Base-by-base conservation (phyloP, 2,329 filamentous ascomycete genomes). In the Didymella lethalis region DNA sequence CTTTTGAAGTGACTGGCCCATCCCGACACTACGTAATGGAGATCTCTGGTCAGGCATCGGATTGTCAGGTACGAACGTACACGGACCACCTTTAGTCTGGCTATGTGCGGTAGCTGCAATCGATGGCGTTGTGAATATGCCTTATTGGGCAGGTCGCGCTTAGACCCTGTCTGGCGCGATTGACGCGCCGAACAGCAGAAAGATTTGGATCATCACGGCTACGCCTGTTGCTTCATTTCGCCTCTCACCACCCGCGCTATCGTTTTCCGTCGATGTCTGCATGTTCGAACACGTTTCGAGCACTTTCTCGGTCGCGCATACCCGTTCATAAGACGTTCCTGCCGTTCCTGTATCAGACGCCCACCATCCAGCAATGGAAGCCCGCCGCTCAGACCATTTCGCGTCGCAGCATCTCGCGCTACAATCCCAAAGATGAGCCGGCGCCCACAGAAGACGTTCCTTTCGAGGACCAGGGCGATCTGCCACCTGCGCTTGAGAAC, bases 311-410 rank as follows among this genome's bases (percentile, higher is more conserved):
- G 64, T 73, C 59, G 61, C 72, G 55, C 54, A 60, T 53, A 59
- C 60, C 48, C 80, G 51, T 60, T 14, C 45, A 67, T 7, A 72
- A 66, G 57, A 83, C 85, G 7, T 75, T 87, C 14, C 77, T 88
- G 4, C 87, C 89, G 0, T 92, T 92, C 57, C 81, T 93, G 7
- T 92, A 92, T 71, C 88, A 90, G 64, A 92, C 90, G 5, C 80
- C 84, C 59, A 91, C 90, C 0, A 82, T 89, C 31, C 77, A 80
- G 57, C 75, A 77, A 64, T 71, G 77, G 58, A 65, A 64, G 31
- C 53, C 62, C 48, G 58, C 60, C 49, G 59, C 61, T 43, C 64
- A 62, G 45, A 57, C 61, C 50, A 58, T 63, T 52, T 57, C 62
- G 34, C 68, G 64, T 32, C 72, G 70, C 56, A 65, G 60, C 36